A percentile compares a stretch with the other conserved stretches of the same genome.
phyloP scores from a whole-genome alignment of 23 red algal genomes.

The Cyanidioschyzon merolae region DNA sequence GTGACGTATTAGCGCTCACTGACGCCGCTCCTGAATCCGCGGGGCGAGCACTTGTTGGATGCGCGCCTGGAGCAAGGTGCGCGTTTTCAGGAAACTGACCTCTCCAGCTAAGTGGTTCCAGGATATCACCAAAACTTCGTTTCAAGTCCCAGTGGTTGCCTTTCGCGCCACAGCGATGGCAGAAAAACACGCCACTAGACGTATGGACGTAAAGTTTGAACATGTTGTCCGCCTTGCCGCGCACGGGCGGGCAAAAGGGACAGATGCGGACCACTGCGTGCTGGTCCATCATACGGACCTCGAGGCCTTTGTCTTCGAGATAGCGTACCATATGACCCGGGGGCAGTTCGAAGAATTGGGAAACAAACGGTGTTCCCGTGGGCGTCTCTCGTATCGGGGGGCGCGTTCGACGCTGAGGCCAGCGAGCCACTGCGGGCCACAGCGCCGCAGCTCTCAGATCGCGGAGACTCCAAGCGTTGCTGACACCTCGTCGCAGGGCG shows the following conservation, averaged over 20 bases:
- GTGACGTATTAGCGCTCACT: neutral
- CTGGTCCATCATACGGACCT: neutral
- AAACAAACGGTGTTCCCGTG: neutral
- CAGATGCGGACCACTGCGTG: conserved; percentile 50
- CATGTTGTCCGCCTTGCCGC: conserved; percentile 46
- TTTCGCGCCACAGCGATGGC: conserved; percentile 50
- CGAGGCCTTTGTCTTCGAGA: conserved; percentile 17
- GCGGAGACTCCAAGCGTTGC: neutral
- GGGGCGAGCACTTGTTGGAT: too few relatives aligned
- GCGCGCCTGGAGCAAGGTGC: neutral
- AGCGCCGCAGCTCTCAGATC: neutral
- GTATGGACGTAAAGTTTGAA: conserved; percentile 59
- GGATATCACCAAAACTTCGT: conserved; percentile 10
- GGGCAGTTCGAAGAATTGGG: neutral
- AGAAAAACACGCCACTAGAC: conserved; percentile 48
- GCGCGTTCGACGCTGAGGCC: neutral
- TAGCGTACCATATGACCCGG: neutral
- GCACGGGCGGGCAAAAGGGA: conserved; percentile 51
- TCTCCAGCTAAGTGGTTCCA: neutral
- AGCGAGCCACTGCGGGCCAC: neutral
- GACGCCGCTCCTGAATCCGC: neutral
- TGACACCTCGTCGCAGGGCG: neutral
- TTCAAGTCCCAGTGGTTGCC: conserved; percentile 49
- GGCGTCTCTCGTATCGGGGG: neutral
- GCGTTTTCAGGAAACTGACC: neutral